phyloP scores from a whole-genome alignment of 768 basidiomycete species.

The Clitopilus hobsonii region DNA sequence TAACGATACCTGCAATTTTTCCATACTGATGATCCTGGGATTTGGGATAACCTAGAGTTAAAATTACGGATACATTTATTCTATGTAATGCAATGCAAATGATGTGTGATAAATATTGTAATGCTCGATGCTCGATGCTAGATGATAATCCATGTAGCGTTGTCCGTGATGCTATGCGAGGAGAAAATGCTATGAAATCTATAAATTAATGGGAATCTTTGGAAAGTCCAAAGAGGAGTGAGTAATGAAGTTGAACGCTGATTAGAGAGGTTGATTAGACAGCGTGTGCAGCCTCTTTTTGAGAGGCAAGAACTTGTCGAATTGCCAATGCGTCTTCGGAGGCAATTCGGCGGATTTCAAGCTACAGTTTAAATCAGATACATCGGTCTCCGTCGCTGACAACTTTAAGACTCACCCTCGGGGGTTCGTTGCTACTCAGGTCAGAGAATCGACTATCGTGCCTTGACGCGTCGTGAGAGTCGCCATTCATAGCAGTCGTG shows the following conservation, averaged over 20 bases:
- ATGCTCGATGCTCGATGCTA: neutral
- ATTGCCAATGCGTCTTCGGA: neutral
- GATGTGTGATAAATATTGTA: neutral
- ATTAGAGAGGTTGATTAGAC: neutral
- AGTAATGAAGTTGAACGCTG: too few relatives aligned
- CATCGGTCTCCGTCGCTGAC: neutral
- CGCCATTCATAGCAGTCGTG: neutral
- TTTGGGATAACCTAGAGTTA: neutral
- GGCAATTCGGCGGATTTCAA: neutral
- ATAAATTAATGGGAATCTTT: neutral
- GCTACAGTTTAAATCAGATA: neutral
- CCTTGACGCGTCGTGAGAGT: neutral
- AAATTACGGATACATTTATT: neutral
- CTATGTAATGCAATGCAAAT: neutral
- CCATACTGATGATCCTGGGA: neutral
- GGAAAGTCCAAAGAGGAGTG: neutral
- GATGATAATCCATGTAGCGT: neutral
- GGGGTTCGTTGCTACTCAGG: neutral
- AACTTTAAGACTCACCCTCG: neutral
- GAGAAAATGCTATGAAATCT: neutral
- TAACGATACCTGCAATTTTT: neutral
- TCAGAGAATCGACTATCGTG: neutral
- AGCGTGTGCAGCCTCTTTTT: neutral
- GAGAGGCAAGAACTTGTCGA: neutral
- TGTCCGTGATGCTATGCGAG: neutral